A percentile compares a stretch with the other conserved stretches of the same genome.
phyloP scores from a whole-genome alignment of 768 basidiomycete species.

The Boletus rufocinnamomeus region DNA sequence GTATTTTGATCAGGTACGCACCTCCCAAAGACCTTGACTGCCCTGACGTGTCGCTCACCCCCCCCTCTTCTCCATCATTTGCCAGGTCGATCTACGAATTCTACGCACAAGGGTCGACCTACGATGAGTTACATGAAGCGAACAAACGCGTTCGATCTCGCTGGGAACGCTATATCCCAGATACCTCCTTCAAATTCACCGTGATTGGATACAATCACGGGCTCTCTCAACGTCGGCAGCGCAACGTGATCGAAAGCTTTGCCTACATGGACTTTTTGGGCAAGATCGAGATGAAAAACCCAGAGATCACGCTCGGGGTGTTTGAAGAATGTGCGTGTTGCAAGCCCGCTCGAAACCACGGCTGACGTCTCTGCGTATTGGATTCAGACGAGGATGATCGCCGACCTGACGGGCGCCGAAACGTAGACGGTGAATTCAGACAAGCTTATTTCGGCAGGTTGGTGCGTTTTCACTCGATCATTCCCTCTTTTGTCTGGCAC shows the following conservation, averaged over 20 bases:
- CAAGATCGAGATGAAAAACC: conserved; percentile 76
- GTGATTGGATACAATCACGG: conserved; percentile 76
- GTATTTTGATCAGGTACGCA: conserved; percentile 82
- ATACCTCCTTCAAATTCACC: conserved; percentile 80
- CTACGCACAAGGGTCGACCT: conserved; percentile 69
- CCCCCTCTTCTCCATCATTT: background rate
- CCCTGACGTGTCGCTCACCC: conserved; percentile 1
- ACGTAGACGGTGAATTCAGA: conserved; percentile 67
- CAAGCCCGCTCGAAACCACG: background rate
- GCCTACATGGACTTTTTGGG: conserved; percentile 83
- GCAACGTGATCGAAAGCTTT: conserved; percentile 74
- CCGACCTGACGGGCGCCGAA: conserved; percentile 50
- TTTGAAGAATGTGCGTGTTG: conserved; percentile 82
- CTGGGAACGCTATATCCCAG: conserved; percentile 60
- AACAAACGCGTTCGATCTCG: conserved; percentile 45
- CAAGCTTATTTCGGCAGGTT: conserved; percentile 84
- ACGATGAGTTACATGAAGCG: conserved; percentile 65
- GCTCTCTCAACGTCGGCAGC: conserved; percentile 67
- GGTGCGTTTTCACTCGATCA: conserved; percentile 52
- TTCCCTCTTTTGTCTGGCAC: background rate
- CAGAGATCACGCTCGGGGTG: conserved; percentile 70
- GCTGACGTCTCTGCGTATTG: background rate
- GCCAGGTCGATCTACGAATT: conserved; percentile 75
- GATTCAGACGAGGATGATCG: conserved; percentile 50
- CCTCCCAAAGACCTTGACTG: background rate